Evolutionary conservation across 306 rosid genomes (phyloP).

Genomic region (Prinsepia uniflora): DNA sequence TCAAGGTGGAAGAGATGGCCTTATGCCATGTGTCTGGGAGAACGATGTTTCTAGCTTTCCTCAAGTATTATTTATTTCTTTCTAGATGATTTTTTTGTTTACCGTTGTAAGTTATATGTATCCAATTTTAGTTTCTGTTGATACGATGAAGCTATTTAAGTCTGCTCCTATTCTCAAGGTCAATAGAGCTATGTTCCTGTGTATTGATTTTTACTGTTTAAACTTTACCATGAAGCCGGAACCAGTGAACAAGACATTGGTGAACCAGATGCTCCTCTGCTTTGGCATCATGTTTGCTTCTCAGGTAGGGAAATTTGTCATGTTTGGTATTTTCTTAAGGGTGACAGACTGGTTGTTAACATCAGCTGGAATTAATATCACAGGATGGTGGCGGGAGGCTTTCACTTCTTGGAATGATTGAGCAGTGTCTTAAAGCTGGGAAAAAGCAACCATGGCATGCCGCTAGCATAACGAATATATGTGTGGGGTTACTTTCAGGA

Average conservation of each 20-base stretch:
- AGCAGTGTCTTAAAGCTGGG: conserved; percentile 93
- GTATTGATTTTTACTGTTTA: conserved; percentile 15
- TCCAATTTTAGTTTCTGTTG: background rate
- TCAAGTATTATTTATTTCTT: conserved; percentile 49
- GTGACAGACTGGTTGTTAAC: conserved; percentile 25
- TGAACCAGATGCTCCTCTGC: conserved; percentile 95
- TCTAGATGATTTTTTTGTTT: background rate
- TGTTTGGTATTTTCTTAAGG: conserved; percentile 22
- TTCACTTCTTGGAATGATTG: conserved; percentile 77
- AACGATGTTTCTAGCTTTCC: conserved; percentile 82
- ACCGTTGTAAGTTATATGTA: background rate
- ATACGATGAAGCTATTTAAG: background rate
- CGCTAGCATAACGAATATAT: conserved; percentile 81
- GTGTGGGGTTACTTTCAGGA: conserved; percentile 88
- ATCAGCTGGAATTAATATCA: conserved; percentile 27
- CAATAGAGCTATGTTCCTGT: background rate
- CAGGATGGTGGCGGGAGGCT: conserved; percentile 90
- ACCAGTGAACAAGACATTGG: conserved; percentile 87
- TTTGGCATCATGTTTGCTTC: conserved; percentile 88
- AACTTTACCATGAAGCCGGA: conserved; percentile 76
- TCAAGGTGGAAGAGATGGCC: conserved; percentile 94
- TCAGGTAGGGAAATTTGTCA: conserved; percentile 55
- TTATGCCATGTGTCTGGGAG: conserved; percentile 88
- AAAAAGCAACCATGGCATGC: conserved; percentile 83
- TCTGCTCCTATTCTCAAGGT: background rate